Evolutionary conservation across 2,329 filamentous ascomycete genomes (phyloP).

Genomic region (Diaporthe ampelina): DNA sequence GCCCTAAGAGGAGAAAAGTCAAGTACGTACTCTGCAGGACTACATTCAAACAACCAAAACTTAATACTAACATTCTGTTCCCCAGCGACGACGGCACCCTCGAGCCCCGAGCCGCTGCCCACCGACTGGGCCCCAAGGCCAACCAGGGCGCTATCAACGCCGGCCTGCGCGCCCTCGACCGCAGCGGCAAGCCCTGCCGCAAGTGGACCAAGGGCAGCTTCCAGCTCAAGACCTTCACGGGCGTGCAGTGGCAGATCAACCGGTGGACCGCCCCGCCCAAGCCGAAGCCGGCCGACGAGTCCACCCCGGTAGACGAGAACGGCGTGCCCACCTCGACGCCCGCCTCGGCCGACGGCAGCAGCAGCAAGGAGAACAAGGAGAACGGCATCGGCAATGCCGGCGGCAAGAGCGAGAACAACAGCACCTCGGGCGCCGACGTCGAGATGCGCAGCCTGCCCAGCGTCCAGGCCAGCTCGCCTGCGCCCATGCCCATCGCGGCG

Average conservation of each 20-base stretch:
- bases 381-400: slow-evolving; percentile 59
- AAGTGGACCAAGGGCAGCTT: slow-evolving; percentile 91
- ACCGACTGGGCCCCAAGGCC: slow-evolving; percentile 95
- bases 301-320: slow-evolving; percentile 62
- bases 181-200: slow-evolving; percentile 90
- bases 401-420: slow-evolving; percentile 56
- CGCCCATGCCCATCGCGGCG: slow-evolving; percentile 62
- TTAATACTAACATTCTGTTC: slow-evolving; percentile 17
- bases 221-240: slow-evolving; percentile 92
- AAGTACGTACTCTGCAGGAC: slow-evolving; percentile 74
- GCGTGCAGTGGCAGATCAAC: slow-evolving; percentile 83
- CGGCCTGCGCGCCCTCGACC: slow-evolving; percentile 91
- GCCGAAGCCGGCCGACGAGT: slow-evolving; percentile 62
- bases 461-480: slow-evolving; percentile 66
- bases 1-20: slow-evolving; percentile 95
- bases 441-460: slow-evolving; percentile 68
- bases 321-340: slow-evolving; percentile 62
- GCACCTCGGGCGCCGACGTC: slow-evolving; percentile 57
- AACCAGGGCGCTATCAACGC: slow-evolving; percentile 99
- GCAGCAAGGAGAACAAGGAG: slow-evolving; percentile 76
- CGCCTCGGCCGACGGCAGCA: slow-evolving; percentile 61
- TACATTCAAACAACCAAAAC: too few species aligned
- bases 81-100: slow-evolving; percentile 73
- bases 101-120: slow-evolving; percentile 70
- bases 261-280: slow-evolving; percentile 85